Percentiles rank a stretch among this genome's conserved stretches.
Conservation (phyloP, 306 rosid species). For the Trichosanthes cucumerina region DNA sequence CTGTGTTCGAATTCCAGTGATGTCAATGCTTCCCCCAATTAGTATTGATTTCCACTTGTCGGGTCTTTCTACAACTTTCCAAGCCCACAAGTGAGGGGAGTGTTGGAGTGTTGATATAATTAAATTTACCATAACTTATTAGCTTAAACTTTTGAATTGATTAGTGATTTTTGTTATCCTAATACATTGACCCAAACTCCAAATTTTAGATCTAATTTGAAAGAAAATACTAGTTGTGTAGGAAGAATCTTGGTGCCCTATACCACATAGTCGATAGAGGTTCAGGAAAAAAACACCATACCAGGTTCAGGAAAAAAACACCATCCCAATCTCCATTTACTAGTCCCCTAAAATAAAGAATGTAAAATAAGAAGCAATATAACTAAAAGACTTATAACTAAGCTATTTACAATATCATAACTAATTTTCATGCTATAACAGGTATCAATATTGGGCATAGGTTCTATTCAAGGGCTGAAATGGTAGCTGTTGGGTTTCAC, state of each 20-base stretch:
- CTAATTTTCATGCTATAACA: constrained; percentile 8
- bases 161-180: neutral
- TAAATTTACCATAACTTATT: too few relatives aligned
- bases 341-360: neutral
- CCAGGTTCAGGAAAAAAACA: too few relatives aligned
- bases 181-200: neutral
- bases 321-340: neutral
- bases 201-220: neutral
- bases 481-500: constrained; percentile 91
- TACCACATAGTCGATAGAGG: neutral
- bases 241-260: neutral
- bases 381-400: neutral
- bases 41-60: too few relatives aligned
- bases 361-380: neutral
- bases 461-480: constrained; percentile 95
- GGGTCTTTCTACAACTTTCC: too few relatives aligned
- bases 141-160: too few relatives aligned
- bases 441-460: constrained; percentile 88
- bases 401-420: neutral
- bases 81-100: too few relatives aligned
- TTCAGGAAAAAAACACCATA: neutral
- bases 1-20: too few relatives aligned
- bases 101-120: too few relatives aligned
- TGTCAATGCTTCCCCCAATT: too few relatives aligned
- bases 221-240: neutral